A percentile compares a stretch with the other conserved stretches of the same genome.
Evolutionary conservation across 306 rosid genomes (phyloP).

Genomic region (Ziziphus jujuba): DNA sequence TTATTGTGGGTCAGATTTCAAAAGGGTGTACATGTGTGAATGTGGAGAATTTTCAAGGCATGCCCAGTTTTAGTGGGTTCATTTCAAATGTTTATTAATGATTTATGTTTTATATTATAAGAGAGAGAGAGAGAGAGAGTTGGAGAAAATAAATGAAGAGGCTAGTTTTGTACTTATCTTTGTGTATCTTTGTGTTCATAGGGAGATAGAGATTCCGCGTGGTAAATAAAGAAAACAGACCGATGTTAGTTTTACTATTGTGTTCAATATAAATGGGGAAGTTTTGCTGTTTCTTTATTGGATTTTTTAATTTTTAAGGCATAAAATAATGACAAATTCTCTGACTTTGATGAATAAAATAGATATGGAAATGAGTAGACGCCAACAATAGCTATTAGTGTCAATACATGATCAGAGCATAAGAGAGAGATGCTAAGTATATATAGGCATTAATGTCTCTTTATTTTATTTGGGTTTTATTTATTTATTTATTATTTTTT

Average conservation of each 20-base stretch:
- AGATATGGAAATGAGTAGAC: background rate
- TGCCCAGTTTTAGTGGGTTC: slow-evolving; percentile 14
- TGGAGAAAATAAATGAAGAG: background rate
- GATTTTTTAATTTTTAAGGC: background rate
- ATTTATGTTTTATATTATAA: slow-evolving; percentile 1
- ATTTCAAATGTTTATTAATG: background rate
- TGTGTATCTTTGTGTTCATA: slow-evolving; percentile 7
- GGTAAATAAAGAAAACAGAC: background rate
- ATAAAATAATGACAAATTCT: background rate
- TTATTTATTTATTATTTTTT: too few species aligned
- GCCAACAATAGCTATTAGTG: background rate
- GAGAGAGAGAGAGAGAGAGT: background rate
- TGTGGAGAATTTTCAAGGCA: slow-evolving; percentile 12
- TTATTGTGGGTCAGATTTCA: slow-evolving; percentile 9
- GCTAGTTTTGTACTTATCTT: slow-evolving; percentile 21
- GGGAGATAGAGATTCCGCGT: slow-evolving; percentile 17
- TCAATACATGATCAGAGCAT: background rate
- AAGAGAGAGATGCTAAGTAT: background rate
- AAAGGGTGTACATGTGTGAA: background rate
- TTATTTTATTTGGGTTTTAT: too few species aligned
- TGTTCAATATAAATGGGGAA: slow-evolving; percentile 7
- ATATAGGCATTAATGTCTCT: too few species aligned
- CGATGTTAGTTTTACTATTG: slow-evolving; percentile 4
- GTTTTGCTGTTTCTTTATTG: background rate
- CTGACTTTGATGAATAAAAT: background rate